Evolutionary conservation across 257 asterid genomes (phyloP), one percentile per base, ranked within the genome.

Genomic region (Solanum dulcamara): DNA sequence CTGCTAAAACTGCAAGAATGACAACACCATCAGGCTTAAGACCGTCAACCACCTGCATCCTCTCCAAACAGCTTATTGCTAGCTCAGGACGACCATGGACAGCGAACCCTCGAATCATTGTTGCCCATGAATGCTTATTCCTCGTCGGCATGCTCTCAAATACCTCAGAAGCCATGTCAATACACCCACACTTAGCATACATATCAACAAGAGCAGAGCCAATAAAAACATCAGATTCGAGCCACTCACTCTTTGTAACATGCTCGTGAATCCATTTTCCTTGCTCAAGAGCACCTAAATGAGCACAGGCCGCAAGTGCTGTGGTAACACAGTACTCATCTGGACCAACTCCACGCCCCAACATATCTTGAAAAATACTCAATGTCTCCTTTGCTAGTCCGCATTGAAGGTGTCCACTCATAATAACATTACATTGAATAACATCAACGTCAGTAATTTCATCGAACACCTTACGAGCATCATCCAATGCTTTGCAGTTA

Each of bases 101-200:
- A n/a, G 90, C 91, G 3, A 88, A 86, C 13, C 88, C 91, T 46
- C 91, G 74, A 68, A 90, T 60, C 86, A 88, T 84, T 12, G 88
- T 86, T 26, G 90, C 89, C 92, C 91, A 90, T 0, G 89, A 85
- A 64, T 85, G 87, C 57, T 82, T 86, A 83, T 84, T 87, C 84
- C 89, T 77, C 53, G 22, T 88, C 18, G 88, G 87, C 87, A 92
- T 91, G 84, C 89, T 83, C 18, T 80, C 87, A 18, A 96, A 96
- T n/a, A 93, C 92, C 8, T 90, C 86, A 77, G 90, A 90, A 13
- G 98, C 96, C 85, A 83, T 86, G 68, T 90, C 89, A 89, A 96
- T 84, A 79, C 89, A 86, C 81, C 98, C 94, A 75, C 99, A 94
- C 91, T 94, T 94, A 22, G 97, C 93, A 62, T 96, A 93, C 97